phyloP scores from a whole-genome alignment of 345 rosid genomes.

The Gynandropsis gynandra region DNA sequence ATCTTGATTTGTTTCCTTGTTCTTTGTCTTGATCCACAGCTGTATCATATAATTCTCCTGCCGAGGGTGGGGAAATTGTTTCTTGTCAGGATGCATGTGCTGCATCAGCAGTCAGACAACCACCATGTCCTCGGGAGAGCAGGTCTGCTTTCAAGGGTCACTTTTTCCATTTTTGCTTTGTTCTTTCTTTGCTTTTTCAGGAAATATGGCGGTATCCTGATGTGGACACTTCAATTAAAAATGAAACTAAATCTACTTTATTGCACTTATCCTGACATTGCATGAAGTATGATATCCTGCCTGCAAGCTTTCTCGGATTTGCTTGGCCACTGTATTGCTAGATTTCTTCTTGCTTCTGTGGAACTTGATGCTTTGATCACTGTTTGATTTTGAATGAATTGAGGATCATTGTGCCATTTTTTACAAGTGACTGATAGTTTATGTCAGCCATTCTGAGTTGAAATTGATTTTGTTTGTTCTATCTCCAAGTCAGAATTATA shows the following conservation, averaged over 20 bases:
- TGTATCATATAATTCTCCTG: constrained; percentile 29
- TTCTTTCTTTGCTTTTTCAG: no score
- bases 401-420: neutral
- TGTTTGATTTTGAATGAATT: constrained; percentile 1
- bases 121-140: constrained; percentile 32
- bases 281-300: neutral
- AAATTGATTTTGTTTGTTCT: no score
- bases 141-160: constrained; percentile 34
- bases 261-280: neutral
- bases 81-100: constrained; percentile 35
- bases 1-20: neutral
- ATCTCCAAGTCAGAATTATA: no score
- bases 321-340: neutral
- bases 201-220: no score
- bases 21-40: constrained; percentile 26
- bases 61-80: constrained; percentile 41
- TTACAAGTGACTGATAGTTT: neutral
- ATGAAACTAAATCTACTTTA: neutral
- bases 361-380: neutral
- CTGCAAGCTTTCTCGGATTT: neutral
- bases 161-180: neutral
- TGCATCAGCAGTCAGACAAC: constrained; percentile 32
- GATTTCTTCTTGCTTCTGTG: neutral
- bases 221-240: neutral
- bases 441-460: no score